These are phyloP conservation scores for Lolium multiflorum DNA, from an alignment of 176 grass and related monocot species.

Conservation along the genomic window DNA sequence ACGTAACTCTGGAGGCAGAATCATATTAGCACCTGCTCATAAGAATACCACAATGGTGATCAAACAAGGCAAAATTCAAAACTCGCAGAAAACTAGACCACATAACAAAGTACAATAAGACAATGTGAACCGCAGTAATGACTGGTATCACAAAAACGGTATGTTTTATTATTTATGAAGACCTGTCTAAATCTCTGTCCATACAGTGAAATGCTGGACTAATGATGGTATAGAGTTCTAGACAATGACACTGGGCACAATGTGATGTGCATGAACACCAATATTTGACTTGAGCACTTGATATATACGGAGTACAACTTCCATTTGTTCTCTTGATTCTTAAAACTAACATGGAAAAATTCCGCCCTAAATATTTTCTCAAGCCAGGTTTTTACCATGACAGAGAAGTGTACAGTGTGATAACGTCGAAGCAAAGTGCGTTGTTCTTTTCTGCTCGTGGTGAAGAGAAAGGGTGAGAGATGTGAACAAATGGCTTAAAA, in stretches of 20 bases:
- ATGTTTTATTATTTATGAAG: conserved; percentile 16
- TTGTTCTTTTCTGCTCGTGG: not conserved
- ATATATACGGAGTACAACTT: conserved; percentile 11
- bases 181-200: not conserved
- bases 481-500: not conserved
- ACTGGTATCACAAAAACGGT: conserved; percentile 12
- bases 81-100: conserved; percentile 34
- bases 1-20: conserved; percentile 47
- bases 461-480: conserved; percentile 8
- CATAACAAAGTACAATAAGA: conserved; percentile 21
- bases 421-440: not conserved
- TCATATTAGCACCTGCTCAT: conserved; percentile 67
- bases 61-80: conserved; percentile 36
- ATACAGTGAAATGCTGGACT: conserved; percentile 9
- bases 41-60: conserved; percentile 45
- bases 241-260: not conserved
- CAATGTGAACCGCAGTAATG: conserved; percentile 18
- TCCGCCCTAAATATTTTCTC: not conserved
- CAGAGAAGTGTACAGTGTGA: conserved; percentile 14
- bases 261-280: conserved; percentile 23
- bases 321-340: not conserved
- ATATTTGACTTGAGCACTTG: not conserved
- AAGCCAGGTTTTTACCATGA: not conserved
- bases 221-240: not conserved
- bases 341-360: not conserved